These are phyloP conservation scores for Pseudogymnoascus sp. DNA, from an alignment of 2,329 filamentous ascomycete species.

Conservation along the genomic window DNA sequence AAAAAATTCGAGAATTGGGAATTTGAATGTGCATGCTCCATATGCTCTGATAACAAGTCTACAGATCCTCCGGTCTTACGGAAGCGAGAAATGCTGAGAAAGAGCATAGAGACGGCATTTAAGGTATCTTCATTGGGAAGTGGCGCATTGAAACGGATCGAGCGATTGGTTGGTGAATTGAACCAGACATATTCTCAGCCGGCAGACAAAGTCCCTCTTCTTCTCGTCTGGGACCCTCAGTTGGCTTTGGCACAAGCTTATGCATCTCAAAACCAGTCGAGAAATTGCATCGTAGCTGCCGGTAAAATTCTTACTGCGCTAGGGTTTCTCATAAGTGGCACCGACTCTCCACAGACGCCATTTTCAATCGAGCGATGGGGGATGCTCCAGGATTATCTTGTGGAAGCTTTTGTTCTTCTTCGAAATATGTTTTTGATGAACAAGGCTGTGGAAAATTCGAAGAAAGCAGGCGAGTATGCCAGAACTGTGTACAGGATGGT, in stretches of 20 bases:
- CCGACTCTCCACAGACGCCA: slow-evolving; percentile 10
- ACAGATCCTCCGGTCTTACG: background rate
- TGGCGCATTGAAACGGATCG: slow-evolving; percentile 11
- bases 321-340: slow-evolving; percentile 15
- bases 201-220: slow-evolving; percentile 23
- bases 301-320: slow-evolving; percentile 6
- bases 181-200: slow-evolving; percentile 23
- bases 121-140: background rate
- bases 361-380: slow-evolving; percentile 25
- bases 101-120: background rate
- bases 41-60: background rate
- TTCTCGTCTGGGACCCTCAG: slow-evolving; percentile 18
- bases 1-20: slow-evolving; percentile 32
- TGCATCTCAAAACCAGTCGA: background rate
- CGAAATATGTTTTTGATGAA: slow-evolving; percentile 21
- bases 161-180: slow-evolving; percentile 16
- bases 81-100: background rate
- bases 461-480: slow-evolving; percentile 27
- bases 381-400: slow-evolving; percentile 20
- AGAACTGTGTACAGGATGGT: slow-evolving; percentile 27
- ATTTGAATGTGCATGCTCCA: slow-evolving; percentile 36
- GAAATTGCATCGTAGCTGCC: slow-evolving; percentile 5
- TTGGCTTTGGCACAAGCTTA: slow-evolving; percentile 20
- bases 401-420: slow-evolving; percentile 28
- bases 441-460: slow-evolving; percentile 16